Base-by-base conservation (phyloP, 306 rosid genomes). In the Vigna nakashimae region DNA sequence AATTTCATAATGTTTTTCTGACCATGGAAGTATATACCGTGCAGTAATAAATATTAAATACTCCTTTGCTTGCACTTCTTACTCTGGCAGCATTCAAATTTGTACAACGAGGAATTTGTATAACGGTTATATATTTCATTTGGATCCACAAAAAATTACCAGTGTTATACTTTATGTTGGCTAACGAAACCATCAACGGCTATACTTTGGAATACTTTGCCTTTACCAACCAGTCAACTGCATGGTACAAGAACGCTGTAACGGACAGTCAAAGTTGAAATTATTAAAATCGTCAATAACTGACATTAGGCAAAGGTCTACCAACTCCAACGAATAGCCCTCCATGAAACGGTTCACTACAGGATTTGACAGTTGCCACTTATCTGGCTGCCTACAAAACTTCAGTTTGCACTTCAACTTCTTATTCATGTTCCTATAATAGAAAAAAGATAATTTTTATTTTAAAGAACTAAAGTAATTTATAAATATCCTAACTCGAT, bases 21-120 rank as follows among this genome's bases (percentile, higher is more conserved):
- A 30, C 69, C 55, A 50, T 28, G 9, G 18, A 64, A 5, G 18
- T n/a, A 11, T 64, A 48, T 30, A 46, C 73, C 7, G 51, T 22
- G 11, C 34, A 55, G 60, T 55, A 55, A 55, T 20, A 56, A 56
- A 7, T 9, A 9, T 7, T 57, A 59, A 28, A 15, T 14, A 14
- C 16, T 9, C 6, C 49, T 22, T 18, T 16, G 66, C 43, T 36
- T 71, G 55, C 69, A 8, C 49, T 71, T 55, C 28, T 24, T 38
- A n/a, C 40, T 58, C 36, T 80, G 20, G 57, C 62, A 18, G 17
- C 55, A 49, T 75, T 73, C 65, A 70, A 63, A 76, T 70, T 28
- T 60, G 30, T 64, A 2, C 49, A 36, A 71, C 56, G 49, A 75
- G 32, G 32, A 30, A 30, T 30, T 30, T 50, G 28, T 64, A 1